Percentiles rank a stretch among this genome's conserved stretches.
Evolutionary conservation across 257 asterid genomes (phyloP).

Genomic region (Nemophila menziesii): DNA sequence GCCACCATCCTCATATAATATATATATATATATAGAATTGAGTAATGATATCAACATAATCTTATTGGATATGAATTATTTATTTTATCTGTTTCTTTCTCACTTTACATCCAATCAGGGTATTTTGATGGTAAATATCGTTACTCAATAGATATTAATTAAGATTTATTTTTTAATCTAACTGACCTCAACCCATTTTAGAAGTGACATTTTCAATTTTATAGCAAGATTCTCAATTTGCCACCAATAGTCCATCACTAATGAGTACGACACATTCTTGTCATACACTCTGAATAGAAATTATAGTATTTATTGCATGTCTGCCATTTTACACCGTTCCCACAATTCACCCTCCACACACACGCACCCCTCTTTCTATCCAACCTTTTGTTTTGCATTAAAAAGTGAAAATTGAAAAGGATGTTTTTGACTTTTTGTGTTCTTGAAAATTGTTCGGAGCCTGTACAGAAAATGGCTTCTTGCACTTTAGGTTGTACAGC

Average conservation of each 20-base stretch:
- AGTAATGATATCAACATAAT: too few relatives aligned
- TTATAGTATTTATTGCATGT: not conserved
- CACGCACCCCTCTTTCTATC: not conserved
- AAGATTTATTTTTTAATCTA: not conserved
- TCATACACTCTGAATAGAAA: too few relatives aligned
- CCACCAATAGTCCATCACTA: too few relatives aligned
- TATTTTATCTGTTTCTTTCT: too few relatives aligned
- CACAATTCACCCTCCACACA: not conserved
- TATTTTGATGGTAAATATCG: too few relatives aligned
- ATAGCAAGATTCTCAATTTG: not conserved
- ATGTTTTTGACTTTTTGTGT: not conserved
- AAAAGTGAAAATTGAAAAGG: not conserved
- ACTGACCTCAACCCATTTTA: conserved; percentile 3
- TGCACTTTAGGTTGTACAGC: not conserved
- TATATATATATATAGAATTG: too few relatives aligned
- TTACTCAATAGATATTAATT: too few relatives aligned
- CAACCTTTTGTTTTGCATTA: not conserved
- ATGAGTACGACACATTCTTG: too few relatives aligned
- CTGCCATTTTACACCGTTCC: not conserved
- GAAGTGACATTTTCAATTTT: not conserved
- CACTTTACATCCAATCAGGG: too few relatives aligned
- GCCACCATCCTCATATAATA: too few relatives aligned
- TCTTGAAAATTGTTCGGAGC: not conserved
- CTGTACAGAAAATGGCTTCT: not conserved
- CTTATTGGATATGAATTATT: too few relatives aligned